These are phyloP conservation scores for Apiospora rasikravindrae DNA, from an alignment of 2,329 filamentous ascomycete genomes.

Conservation along the genomic window DNA sequence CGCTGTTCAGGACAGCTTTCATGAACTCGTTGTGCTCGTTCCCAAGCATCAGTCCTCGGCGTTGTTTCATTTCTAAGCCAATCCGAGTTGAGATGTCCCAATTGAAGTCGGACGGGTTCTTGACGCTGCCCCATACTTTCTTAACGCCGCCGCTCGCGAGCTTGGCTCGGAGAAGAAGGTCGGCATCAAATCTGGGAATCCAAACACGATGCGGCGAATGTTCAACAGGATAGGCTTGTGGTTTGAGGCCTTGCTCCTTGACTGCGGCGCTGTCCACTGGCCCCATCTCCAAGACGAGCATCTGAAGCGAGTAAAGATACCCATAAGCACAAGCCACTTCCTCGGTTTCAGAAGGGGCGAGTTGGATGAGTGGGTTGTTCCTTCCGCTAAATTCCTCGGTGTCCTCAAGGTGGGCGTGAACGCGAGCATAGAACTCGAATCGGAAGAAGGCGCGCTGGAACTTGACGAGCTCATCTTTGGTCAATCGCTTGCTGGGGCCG, in stretches of 20 bases:
- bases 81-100: neutral
- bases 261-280: neutral
- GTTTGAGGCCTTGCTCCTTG: too few species aligned
- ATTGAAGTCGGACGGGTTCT: neutral
- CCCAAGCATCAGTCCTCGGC: neutral
- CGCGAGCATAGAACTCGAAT: neutral
- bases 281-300: neutral
- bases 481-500: neutral
- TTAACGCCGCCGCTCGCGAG: neutral
- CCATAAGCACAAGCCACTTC: neutral
- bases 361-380: neutral
- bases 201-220: neutral
- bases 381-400: neutral
- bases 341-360: neutral
- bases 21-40: neutral
- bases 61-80: neutral
- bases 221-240: neutral
- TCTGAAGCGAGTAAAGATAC: neutral
- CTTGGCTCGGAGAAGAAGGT: neutral
- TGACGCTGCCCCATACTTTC: neutral
- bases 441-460: slow-evolving; percentile 3
- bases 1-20: neutral
- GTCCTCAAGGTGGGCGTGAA: neutral
- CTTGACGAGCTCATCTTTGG: neutral
- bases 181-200: too few species aligned